Conservation (phyloP, 345 rosid genomes). For the Eucalyptus guilfoylei region DNA sequence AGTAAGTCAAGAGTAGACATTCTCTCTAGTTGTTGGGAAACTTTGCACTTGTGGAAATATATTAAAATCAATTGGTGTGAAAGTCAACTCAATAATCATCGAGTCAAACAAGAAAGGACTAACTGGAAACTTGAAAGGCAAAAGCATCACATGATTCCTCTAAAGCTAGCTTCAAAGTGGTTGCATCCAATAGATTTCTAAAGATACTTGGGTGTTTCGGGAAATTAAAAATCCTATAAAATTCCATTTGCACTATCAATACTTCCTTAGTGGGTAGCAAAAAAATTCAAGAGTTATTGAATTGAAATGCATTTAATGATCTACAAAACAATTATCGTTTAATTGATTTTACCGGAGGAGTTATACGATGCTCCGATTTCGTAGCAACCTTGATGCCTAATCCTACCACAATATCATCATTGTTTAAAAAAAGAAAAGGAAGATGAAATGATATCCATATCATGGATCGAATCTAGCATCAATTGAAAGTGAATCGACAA, state of each 20-base stretch:
- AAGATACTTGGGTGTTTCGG: not conserved
- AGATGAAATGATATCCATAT: accelerated
- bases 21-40: not conserved
- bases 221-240: not conserved
- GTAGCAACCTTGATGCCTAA: not conserved
- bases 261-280: not conserved
- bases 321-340: not conserved
- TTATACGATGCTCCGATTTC: accelerated
- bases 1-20: not conserved
- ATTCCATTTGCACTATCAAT: accelerated
- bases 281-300: not conserved
- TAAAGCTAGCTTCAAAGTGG: not conserved
- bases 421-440: not conserved
- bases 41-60: not conserved
- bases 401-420: too few relatives aligned
- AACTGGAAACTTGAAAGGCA: too few relatives aligned
- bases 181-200: not conserved
- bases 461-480: not conserved
- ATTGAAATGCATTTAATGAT: not conserved
- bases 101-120: too few relatives aligned
- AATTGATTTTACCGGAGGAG: accelerated
- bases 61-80: not conserved
- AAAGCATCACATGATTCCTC: not conserved
- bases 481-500: not conserved
- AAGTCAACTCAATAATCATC: accelerated